Conservation (phyloP, 495 filamentous ascomycete genomes). For the Xylaria curta region DNA sequence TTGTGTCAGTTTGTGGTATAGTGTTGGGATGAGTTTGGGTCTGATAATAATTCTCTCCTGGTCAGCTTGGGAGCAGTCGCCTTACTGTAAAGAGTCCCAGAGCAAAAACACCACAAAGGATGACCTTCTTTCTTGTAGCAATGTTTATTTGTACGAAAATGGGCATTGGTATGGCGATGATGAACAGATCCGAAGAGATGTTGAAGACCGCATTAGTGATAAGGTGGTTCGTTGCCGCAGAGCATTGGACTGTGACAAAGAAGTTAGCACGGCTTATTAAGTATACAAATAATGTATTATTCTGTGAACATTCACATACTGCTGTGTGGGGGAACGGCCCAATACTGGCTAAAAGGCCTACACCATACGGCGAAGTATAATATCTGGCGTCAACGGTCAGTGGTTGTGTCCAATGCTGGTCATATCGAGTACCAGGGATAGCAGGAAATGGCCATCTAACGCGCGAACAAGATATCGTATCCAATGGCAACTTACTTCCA, state of each 20-base stretch:
- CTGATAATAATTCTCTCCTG: neutral
- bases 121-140: slow-evolving; percentile 55
- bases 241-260: slow-evolving; percentile 33
- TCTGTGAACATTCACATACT: slow-evolving; percentile 28
- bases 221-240: slow-evolving; percentile 57
- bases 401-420: neutral
- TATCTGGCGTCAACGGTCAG: slow-evolving; percentile 34
- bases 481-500: slow-evolving; percentile 44
- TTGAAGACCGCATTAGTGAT: slow-evolving; percentile 73
- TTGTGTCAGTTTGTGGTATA: slow-evolving; percentile 5
- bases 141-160: slow-evolving; percentile 62
- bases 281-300: slow-evolving; percentile 31
- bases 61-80: neutral
- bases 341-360: slow-evolving; percentile 66
- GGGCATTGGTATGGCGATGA: slow-evolving; percentile 66
- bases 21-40: neutral
- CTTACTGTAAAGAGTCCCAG: slow-evolving; percentile 65
- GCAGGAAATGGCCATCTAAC: too few species aligned
- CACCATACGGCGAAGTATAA: slow-evolving; percentile 71
- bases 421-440: neutral
- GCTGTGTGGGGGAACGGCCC: slow-evolving; percentile 56
- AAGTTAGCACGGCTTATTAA: slow-evolving; percentile 37
- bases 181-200: slow-evolving; percentile 67
- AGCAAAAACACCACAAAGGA: slow-evolving; percentile 56
- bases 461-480: neutral